These are phyloP conservation scores for Apiospora marii DNA, from an alignment of 2,329 filamentous ascomycete genomes.

Conservation along the genomic window DNA sequence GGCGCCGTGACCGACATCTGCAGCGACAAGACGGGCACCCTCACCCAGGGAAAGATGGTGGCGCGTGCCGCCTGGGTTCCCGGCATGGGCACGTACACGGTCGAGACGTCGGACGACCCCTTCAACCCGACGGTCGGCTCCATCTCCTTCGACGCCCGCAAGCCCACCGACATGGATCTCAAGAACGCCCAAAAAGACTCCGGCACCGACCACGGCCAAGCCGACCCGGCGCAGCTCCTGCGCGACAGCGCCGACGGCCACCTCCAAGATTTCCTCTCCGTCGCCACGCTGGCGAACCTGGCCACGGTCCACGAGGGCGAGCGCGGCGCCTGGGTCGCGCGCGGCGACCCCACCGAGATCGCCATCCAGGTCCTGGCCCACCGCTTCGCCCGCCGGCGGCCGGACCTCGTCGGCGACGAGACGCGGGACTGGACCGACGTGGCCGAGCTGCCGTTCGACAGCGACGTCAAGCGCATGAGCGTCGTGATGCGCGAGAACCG, in stretches of 20 bases:
- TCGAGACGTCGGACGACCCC: constrained; percentile 62
- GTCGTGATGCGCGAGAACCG: constrained; percentile 64
- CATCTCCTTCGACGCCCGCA: constrained; percentile 47
- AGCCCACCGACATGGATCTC: constrained; percentile 31
- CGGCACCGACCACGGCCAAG: constrained; percentile 30
- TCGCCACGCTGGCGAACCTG: constrained; percentile 65
- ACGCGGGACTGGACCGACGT: constrained; percentile 58
- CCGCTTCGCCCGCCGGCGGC: constrained; percentile 69
- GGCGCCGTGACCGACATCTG: constrained; percentile 67
- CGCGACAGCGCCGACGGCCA: constrained; percentile 50
- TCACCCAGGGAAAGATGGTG: constrained; percentile 71
- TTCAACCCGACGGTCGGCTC: constrained; percentile 64
- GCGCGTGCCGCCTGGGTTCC: constrained; percentile 67
- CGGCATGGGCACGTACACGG: constrained; percentile 62
- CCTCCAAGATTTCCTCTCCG: constrained; percentile 63
- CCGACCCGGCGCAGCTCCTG: constrained; percentile 38
- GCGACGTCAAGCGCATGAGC: constrained; percentile 77
- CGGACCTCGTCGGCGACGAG: constrained; percentile 57
- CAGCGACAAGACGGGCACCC: constrained; percentile 65
- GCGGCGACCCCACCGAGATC: constrained; percentile 74
- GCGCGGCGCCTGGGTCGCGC: constrained; percentile 60
- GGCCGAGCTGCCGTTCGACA: constrained; percentile 75
- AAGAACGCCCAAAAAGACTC: constrained; percentile 38
- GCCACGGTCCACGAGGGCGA: constrained; percentile 54
- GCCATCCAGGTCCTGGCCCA: constrained; percentile 76